Evolutionary conservation across 2,329 filamentous ascomycete species (phyloP).

Genomic region (Didymella pinodella): DNA sequence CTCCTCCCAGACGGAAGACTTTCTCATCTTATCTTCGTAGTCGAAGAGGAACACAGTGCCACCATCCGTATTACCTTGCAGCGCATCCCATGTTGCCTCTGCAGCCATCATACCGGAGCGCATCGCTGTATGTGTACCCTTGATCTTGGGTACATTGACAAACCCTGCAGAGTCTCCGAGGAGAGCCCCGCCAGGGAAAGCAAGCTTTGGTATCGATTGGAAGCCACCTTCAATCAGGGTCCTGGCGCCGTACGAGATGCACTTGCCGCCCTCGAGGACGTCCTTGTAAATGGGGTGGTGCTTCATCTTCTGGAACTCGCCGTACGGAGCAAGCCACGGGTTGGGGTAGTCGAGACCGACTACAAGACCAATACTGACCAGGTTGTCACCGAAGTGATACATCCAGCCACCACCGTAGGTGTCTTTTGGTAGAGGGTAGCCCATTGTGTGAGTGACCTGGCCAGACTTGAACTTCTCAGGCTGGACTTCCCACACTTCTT

Average conservation of each 20-base stretch:
- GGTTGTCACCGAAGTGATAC: constrained; percentile 98
- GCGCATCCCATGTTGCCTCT: constrained; percentile 83
- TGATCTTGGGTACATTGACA: constrained; percentile 97
- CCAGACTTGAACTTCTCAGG: constrained; percentile 92
- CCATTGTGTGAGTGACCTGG: constrained; percentile 86
- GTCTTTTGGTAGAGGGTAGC: constrained; percentile 85
- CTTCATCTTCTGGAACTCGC: constrained; percentile 98
- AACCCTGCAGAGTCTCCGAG: constrained; percentile 97
- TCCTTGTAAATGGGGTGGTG: constrained; percentile 89
- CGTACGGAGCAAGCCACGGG: constrained; percentile 94
- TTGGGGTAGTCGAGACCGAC: constrained; percentile 95
- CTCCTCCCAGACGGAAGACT: constrained; percentile 91
- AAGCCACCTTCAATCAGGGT: constrained; percentile 94
- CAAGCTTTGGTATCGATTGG: constrained; percentile 96
- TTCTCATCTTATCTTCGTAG: constrained; percentile 88
- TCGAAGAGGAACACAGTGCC: constrained; percentile 90
- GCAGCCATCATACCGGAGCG: constrained; percentile 96
- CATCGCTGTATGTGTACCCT: constrained; percentile 98
- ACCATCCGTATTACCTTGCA: constrained; percentile 63
- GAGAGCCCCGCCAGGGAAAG: constrained; percentile 93
- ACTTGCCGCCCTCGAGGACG: constrained; percentile 94
- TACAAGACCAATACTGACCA: constrained; percentile 90
- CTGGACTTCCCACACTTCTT: constrained; percentile 96
- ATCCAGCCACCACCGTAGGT: constrained; percentile 99
- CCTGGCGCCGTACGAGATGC: constrained; percentile 93